Base-by-base conservation (phyloP, 768 basidiomycete genomes). In the Lentinula raphanica region DNA sequence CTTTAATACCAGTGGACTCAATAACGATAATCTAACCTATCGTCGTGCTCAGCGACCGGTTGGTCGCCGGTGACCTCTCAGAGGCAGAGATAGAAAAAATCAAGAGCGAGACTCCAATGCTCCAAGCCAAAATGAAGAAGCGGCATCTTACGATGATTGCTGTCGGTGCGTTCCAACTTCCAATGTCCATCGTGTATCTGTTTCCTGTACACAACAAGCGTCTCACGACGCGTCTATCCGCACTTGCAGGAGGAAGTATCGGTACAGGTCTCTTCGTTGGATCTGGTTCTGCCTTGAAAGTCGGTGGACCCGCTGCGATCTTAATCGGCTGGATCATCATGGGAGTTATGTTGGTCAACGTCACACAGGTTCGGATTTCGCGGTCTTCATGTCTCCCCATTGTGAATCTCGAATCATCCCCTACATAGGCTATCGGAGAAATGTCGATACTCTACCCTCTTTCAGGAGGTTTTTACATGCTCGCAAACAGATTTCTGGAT, bases 241-340 rank as follows among this genome's bases (percentile, higher is more conserved):
- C 15, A 11, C 12, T 11, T n/a, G 2, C 8, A 57, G 56, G 56
- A n/a, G 76, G 78, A n/a, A 74, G 72, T 65, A 79, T 78, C 36
- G 78, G 77, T 62, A 78, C 78, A 60, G 77, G 78, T 70, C 69
- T 79, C 5, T 79, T 79, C 63, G 78, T 79, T 45, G 77, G 77
- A 60, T 76, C 77, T 9, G 76, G 78, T 23, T 66, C 68, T 19
- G 74, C 76, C 23, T 65, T 79, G 23, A 65, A 67, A 28, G 62
- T 49, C 23, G 76, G 77, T 49, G 78, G 78, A 13, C 78, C 77
- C 15, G 77, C 74, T 58, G 77, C 72, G 46, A 64, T 79, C 49
- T 64, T 79, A 35, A 75, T 79, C 56, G 74, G 72, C 13, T 79
- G 76, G 76, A 65, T 76, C 60, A 65, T 78, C 46, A 76, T 77